Evolutionary conservation across 1,284 basidiomycete genomes (phyloP).

Genomic region (Rhodotorula sp.): DNA sequence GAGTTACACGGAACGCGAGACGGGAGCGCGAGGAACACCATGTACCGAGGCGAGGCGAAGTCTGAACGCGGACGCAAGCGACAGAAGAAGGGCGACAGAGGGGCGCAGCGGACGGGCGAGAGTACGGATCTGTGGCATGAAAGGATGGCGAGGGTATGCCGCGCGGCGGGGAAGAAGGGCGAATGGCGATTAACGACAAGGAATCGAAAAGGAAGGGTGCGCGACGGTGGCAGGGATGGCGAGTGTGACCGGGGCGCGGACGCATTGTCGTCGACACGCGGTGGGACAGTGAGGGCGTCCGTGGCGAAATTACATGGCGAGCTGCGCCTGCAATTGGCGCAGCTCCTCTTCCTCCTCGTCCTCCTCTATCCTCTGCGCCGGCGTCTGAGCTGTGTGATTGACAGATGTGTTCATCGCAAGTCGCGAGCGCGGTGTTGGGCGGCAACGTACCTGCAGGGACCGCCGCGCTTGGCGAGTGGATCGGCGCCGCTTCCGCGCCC

Average conservation of each 20-base stretch:
- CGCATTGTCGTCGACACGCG: neutral
- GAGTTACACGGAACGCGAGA: too few relatives aligned
- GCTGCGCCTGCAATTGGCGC: constrained; percentile 83
- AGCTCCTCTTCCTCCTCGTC: constrained; percentile 94
- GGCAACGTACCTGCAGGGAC: constrained; percentile 18
- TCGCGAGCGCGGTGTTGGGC: rapidly evolving
- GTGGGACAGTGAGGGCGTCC: too few relatives aligned
- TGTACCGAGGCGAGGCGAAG: neutral
- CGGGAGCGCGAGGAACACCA: too few relatives aligned
- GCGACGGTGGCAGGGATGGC: neutral
- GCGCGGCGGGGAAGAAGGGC: too few relatives aligned
- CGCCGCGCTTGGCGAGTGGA: constrained; percentile 68
- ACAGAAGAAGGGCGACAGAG: too few relatives aligned
- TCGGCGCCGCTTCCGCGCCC: constrained; percentile 86
- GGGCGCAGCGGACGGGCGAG: too few relatives aligned
- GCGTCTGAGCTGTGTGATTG: constrained; percentile 48
- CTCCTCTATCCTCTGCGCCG: constrained; percentile 63
- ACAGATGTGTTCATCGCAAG: neutral
- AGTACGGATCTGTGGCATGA: too few relatives aligned
- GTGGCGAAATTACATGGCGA: constrained; percentile 67
- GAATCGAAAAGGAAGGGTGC: too few relatives aligned
- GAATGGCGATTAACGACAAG: too few relatives aligned
- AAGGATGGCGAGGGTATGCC: too few relatives aligned
- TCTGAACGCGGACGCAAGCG: neutral
- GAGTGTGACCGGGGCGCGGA: neutral